phyloP scores from a whole-genome alignment of 805 yeast species.

The Saccharomycopsis fibuligera region DNA sequence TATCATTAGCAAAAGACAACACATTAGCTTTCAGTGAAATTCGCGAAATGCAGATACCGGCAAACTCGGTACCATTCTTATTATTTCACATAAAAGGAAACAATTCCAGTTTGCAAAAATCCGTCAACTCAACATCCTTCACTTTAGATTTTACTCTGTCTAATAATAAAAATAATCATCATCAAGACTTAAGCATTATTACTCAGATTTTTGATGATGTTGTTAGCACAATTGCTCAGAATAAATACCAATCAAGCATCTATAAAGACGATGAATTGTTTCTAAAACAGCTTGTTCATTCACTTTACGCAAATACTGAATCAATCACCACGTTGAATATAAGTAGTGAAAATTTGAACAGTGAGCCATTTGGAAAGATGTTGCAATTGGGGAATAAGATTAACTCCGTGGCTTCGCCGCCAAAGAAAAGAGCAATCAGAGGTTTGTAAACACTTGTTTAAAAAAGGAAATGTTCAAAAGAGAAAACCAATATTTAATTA shows the following conservation, averaged over 20 bases:
- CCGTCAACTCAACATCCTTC: constrained; percentile 3
- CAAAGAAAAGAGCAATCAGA: constrained; percentile 14
- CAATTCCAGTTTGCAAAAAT: neutral
- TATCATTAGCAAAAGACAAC: neutral
- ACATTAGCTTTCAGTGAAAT: neutral
- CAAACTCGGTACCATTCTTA: constrained; percentile 2
- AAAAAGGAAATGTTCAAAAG: too few relatives aligned
- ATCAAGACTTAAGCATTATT: neutral
- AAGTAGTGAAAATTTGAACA: neutral
- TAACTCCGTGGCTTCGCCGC: neutral
- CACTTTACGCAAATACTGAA: constrained; percentile 14
- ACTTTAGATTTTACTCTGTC: constrained; percentile 6
- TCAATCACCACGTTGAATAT: constrained; percentile 9
- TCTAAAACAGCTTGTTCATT: constrained; percentile 11
- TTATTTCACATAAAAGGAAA: constrained; percentile 9
- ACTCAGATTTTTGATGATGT: neutral
- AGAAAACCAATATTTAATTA: too few relatives aligned
- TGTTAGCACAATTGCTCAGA: neutral
- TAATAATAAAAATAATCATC: neutral
- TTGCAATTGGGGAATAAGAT: constrained; percentile 1
- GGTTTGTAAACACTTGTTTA: constrained; percentile 1
- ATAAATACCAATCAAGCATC: constrained; percentile 3
- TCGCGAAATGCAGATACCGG: neutral
- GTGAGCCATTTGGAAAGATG: neutral
- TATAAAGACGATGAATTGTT: constrained; percentile 5